phyloP scores from a whole-genome alignment of 306 rosid genomes.

The Mimosa pudica region DNA sequence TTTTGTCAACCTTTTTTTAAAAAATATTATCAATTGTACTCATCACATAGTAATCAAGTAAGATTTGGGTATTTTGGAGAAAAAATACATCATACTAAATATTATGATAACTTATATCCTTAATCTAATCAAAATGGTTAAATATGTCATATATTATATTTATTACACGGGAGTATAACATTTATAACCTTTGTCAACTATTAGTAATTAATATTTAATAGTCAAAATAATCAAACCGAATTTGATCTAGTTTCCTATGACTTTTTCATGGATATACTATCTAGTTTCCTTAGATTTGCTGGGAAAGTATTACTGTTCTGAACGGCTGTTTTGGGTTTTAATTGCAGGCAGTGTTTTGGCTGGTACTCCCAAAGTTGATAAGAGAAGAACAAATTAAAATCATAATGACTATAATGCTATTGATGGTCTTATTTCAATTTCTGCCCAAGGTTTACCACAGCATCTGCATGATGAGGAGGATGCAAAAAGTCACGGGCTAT shows the following conservation, averaged over 20 bases:
- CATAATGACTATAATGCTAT: slow-evolving; percentile 85
- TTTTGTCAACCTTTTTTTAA: too few species aligned
- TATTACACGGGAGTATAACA: too few species aligned
- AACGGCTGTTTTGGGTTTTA: slow-evolving; percentile 6
- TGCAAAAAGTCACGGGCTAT: slow-evolving; percentile 98
- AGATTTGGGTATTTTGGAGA: too few species aligned
- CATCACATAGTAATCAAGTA: too few species aligned
- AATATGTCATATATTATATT: too few species aligned
- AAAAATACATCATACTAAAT: too few species aligned
- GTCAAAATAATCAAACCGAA: neutral
- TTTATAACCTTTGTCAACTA: too few species aligned
- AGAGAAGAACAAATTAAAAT: slow-evolving; percentile 87
- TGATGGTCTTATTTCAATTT: slow-evolving; percentile 89
- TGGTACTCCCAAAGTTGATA: slow-evolving; percentile 76
- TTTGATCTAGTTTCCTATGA: neutral
- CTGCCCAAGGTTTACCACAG: slow-evolving; percentile 95
- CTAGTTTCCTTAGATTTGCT: neutral
- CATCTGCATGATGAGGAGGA: slow-evolving; percentile 87
- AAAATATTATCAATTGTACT: too few species aligned
- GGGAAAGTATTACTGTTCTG: neutral
- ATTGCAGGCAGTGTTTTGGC: slow-evolving; percentile 93
- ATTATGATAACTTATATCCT: too few species aligned
- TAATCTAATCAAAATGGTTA: too few species aligned
- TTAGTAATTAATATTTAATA: neutral
- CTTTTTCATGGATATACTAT: neutral